Base-by-base conservation (phyloP, 352 stramenopile genomes). In the Phytopythium oedochilum region DNA sequence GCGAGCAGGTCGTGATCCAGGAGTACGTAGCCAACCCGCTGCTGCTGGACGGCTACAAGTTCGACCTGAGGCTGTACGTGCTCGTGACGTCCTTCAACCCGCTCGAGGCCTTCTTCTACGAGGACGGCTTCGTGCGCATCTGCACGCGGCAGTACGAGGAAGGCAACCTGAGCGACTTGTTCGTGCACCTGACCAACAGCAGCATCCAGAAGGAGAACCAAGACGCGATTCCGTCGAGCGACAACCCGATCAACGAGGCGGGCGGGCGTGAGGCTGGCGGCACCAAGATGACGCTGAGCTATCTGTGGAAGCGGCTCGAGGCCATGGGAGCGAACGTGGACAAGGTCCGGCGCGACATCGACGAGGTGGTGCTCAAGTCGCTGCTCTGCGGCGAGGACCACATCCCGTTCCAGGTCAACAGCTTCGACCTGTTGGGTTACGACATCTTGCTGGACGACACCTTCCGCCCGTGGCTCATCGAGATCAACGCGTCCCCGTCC, bases 151-250 rank as follows among this genome's bases (percentile, higher is more conserved):
- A 61, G 15, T 98, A 97, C 65, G 63, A 88, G 36, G 63, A 88
- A 35, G 62, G 81, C 10, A 73, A 84, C 43, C 42, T 97, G 15
- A 61, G 57, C 40, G 90, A 97, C 64, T 69, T 92, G 12, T 94
- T 96, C 20, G 86, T 98, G 32, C 94, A 98, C 57, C 65, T 98
- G 11, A 98, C 95, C 11, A 98, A 98, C 72, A 97, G 86, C 66
- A 97, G 87, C 47, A 95, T 97, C 63, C 89, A 98, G 61, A 97
- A 97, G 60, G 75, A 75, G 36, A 86, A 91, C 51, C 68, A 85
- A 50, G 75, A 86, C 18, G 71, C 65, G 5, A 78, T 81, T 32
- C 36, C 57, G 32, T 54, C 59, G 6, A 77, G 70, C 40, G 36
- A 55, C 15, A 74, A 68, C 12, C 45, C 59, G 18, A 63, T 72